phyloP scores from a whole-genome alignment of 768 basidiomycete genomes.

The Psilocybe sp. region DNA sequence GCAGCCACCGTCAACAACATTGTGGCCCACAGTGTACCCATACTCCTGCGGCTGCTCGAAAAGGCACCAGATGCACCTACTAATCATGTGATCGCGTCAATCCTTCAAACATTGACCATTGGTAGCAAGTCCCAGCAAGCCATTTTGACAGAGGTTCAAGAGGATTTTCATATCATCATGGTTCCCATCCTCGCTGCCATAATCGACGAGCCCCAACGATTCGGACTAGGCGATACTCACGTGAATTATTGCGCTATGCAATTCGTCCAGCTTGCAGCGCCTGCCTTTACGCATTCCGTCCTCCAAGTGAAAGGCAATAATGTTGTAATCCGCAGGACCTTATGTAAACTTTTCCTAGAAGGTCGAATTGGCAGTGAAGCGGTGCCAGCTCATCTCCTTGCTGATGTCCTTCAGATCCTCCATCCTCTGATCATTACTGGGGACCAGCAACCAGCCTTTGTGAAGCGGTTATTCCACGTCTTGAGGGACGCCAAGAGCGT shows the following conservation, averaged over 20 bases:
- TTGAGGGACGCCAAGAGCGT: conserved; percentile 27
- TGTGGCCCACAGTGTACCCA: conserved; percentile 28
- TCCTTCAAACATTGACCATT: conserved; percentile 28
- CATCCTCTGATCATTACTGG: conserved; percentile 26
- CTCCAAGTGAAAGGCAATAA: conserved; percentile 26
- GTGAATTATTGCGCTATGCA: conserved; percentile 30
- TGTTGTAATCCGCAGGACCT: conserved; percentile 23
- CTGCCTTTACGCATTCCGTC: conserved; percentile 24
- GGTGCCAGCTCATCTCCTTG: conserved; percentile 28
- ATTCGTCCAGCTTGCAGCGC: conserved; percentile 30
- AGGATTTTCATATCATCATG: conserved; percentile 29
- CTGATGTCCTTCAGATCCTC: conserved; percentile 35
- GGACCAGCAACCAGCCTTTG: conserved; percentile 25
- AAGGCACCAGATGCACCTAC: conserved; percentile 23
- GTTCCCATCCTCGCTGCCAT: conserved; percentile 31
- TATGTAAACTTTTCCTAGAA: conserved; percentile 34
- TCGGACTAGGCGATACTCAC: conserved; percentile 27
- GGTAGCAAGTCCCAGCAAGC: conserved; percentile 20
- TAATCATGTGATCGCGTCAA: conserved; percentile 27
- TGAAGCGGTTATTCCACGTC: conserved; percentile 26
- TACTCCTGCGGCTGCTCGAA: conserved; percentile 31
- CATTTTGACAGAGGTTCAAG: conserved; percentile 24
- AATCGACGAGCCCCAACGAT: conserved; percentile 26
- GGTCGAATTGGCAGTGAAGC: conserved; percentile 28
- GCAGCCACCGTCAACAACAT: conserved; percentile 33